Percentiles rank a stretch among this genome's conserved stretches.
Evolutionary conservation across 441 rosid species (phyloP).

Genomic region (Mallotus japonicus): DNA sequence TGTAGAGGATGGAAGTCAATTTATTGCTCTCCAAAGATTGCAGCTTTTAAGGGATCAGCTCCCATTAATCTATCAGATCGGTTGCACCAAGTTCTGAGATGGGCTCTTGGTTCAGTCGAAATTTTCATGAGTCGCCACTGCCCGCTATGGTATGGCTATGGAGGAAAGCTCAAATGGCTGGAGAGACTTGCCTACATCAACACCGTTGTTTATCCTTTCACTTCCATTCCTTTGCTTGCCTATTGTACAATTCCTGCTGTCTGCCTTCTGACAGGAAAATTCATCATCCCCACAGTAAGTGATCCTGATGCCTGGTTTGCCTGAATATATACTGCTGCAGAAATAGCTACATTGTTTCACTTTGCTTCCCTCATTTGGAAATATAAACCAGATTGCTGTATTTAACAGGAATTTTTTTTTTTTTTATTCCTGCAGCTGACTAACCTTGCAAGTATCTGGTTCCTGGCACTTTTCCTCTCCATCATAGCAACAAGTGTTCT

Average conservation of each 20-base stretch:
- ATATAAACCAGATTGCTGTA: background rate
- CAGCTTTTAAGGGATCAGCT: slow-evolving; percentile 90
- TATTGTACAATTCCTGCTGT: slow-evolving; percentile 81
- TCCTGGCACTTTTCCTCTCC: slow-evolving; percentile 75
- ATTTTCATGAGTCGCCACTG: slow-evolving; percentile 90
- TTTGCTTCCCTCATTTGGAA: too few species aligned
- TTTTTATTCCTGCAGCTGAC: slow-evolving; percentile 48
- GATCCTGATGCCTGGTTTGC: background rate
- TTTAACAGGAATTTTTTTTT: slow-evolving; percentile 16
- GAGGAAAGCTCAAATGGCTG: slow-evolving; percentile 78
- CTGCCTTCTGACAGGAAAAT: slow-evolving; percentile 90
- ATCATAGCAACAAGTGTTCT: slow-evolving; percentile 78
- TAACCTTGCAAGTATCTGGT: slow-evolving; percentile 69
- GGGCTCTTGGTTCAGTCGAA: slow-evolving; percentile 95
- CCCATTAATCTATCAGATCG: slow-evolving; percentile 91
- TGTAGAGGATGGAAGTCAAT: slow-evolving; percentile 91
- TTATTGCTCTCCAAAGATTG: slow-evolving; percentile 71
- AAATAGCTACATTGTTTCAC: too few species aligned
- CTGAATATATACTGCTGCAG: background rate
- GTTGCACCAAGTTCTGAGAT: slow-evolving; percentile 84
- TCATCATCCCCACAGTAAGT: slow-evolving; percentile 82
- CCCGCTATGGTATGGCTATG: slow-evolving; percentile 91
- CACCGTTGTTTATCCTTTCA: slow-evolving; percentile 87
- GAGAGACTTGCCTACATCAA: slow-evolving; percentile 83
- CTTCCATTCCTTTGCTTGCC: slow-evolving; percentile 82